Conservation (phyloP, 306 rosid species). For the Castanea mollissima region DNA sequence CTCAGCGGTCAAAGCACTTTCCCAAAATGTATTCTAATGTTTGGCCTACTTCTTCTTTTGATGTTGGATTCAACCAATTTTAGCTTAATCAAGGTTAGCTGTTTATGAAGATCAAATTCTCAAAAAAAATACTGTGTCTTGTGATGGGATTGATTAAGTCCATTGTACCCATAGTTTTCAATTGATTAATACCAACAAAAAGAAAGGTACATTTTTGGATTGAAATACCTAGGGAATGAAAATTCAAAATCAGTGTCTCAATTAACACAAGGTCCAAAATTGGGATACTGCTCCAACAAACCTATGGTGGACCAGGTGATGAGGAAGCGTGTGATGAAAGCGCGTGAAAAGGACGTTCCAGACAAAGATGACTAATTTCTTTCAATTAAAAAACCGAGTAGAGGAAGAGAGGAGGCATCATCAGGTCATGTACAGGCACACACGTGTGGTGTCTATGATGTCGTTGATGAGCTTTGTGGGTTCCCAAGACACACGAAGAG, state of each 20-base stretch:
- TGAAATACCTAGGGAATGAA: background rate
- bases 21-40: too few relatives aligned
- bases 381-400: background rate
- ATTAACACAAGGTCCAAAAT: background rate
- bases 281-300: background rate
- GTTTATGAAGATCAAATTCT: too few relatives aligned
- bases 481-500: background rate
- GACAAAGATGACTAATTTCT: background rate
- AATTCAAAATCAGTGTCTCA: background rate
- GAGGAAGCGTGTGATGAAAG: background rate
- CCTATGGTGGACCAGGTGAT: background rate
- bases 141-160: too few relatives aligned
- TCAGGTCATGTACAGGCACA: background rate
- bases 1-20: too few relatives aligned
- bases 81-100: too few relatives aligned
- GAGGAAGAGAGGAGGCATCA: background rate
- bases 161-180: too few relatives aligned
- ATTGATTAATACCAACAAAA: too few relatives aligned
- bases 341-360: background rate
- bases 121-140: too few relatives aligned
- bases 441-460: slow-evolving; percentile 15
- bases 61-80: too few relatives aligned
- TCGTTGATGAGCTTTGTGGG: background rate
- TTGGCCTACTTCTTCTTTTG: too few relatives aligned
- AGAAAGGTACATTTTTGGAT: too few relatives aligned